Conservation (phyloP, 2,329 filamentous ascomycete genomes). For the Dactylellina parvicollis region DNA sequence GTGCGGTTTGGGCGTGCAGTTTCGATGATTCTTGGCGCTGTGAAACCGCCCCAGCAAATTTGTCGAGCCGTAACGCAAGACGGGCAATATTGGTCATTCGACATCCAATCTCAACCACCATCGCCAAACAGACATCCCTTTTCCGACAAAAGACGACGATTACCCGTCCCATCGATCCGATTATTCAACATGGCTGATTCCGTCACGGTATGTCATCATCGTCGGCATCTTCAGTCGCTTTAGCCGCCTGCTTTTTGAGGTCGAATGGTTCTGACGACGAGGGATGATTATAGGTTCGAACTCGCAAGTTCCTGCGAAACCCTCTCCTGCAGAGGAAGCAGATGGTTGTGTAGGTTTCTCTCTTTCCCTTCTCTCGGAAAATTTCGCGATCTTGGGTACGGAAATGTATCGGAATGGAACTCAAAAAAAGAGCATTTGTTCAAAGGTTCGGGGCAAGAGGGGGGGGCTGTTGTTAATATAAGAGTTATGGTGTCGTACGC, state of each 20-base stretch:
- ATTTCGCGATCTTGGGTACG: slow-evolving; percentile 24
- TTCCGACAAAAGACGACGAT: slow-evolving; percentile 44
- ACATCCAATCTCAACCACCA: slow-evolving; percentile 42
- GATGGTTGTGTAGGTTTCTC: slow-evolving; percentile 93
- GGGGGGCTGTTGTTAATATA: background rate
- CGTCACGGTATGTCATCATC: slow-evolving; percentile 48
- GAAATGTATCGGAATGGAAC: background rate
- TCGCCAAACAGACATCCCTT: slow-evolving; percentile 31
- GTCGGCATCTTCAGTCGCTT: slow-evolving; percentile 4
- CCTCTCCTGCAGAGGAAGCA: slow-evolving; percentile 98
- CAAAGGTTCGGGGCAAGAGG: background rate
- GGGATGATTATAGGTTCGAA: slow-evolving; percentile 65
- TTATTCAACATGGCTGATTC: slow-evolving; percentile 52
- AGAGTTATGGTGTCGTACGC: background rate
- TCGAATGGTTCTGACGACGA: slow-evolving; percentile 30
- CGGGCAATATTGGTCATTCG: slow-evolving; percentile 45
- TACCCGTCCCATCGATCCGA: slow-evolving; percentile 35
- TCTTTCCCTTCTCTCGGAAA: slow-evolving; percentile 33
- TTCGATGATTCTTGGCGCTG: slow-evolving; percentile 50
- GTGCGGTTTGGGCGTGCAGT: slow-evolving; percentile 32
- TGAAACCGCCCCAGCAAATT: slow-evolving; percentile 53
- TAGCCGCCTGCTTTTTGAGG: slow-evolving; percentile 45
- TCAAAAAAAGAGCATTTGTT: background rate
- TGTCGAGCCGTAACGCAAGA: slow-evolving; percentile 34
- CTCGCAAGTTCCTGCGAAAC: slow-evolving; percentile 99